Percentiles rank a stretch among this genome's conserved stretches.
Evolutionary conservation across 352 stramenopile genomes (phyloP).

Genomic region (Globisporangium splendens): DNA sequence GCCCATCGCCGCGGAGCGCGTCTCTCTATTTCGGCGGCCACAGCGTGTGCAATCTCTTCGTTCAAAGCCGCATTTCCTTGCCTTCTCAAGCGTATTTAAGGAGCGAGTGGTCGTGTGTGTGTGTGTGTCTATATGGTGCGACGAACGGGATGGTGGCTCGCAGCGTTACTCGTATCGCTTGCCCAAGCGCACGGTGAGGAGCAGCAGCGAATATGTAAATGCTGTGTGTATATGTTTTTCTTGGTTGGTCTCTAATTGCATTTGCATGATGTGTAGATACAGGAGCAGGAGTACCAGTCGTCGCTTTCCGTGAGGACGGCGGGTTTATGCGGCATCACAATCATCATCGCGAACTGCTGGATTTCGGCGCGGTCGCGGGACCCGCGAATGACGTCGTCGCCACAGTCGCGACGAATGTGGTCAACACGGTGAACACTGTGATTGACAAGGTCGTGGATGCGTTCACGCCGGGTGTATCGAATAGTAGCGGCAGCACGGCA

Average conservation of each 20-base stretch:
- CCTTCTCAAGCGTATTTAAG: not conserved
- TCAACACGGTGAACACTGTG: not conserved
- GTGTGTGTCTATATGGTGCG: conserved; percentile 10
- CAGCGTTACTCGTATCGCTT: conserved; percentile 13
- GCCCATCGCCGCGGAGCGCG: not conserved
- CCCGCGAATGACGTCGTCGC: conserved; percentile 1
- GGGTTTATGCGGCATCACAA: not conserved
- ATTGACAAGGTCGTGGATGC: not conserved
- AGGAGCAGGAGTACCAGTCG: not conserved
- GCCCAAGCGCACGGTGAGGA: conserved; percentile 3
- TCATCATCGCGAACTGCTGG: conserved; percentile 3
- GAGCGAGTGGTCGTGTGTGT: not conserved
- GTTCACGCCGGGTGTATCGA: not conserved
- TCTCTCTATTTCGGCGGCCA: not conserved
- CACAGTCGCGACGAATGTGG: not conserved
- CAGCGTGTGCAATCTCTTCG: not conserved
- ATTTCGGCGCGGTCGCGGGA: conserved; percentile 1
- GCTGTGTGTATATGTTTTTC: not conserved
- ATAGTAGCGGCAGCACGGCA: too few species aligned
- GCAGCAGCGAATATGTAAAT: not conserved
- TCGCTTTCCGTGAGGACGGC: not conserved
- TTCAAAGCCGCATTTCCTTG: too few species aligned
- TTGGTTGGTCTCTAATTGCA: not conserved
- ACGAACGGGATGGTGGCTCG: conserved; percentile 9
- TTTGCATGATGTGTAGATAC: not conserved